Base-by-base conservation (phyloP, 1,284 basidiomycete genomes). In the Blastosporella zonata region DNA sequence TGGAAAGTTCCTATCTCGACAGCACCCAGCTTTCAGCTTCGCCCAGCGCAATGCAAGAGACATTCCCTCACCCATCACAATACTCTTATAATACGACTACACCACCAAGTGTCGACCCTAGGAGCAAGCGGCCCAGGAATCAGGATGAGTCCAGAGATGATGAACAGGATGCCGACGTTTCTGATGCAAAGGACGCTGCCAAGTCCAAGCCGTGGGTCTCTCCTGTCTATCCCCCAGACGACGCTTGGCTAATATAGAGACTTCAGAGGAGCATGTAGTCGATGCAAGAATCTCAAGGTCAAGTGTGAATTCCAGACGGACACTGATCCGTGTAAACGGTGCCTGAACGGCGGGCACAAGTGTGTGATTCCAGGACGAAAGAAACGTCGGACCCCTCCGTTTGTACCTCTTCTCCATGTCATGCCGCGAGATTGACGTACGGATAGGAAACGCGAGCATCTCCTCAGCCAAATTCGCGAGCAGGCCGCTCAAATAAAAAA, bases 201-300 rank as follows among this genome's bases (percentile, higher is more conserved):
- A 77, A 72, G 52, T 63, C 67, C 22, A 79, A 75, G 65, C 66
- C 73, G 78, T 79, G 59, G 62, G 76, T 69, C n/a, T 40, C 22
- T 17, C 6, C 21, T 28, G 20, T 27, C 45, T 22, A 28, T 31
- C 33, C 27, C 38, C 27, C 4, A 17, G 5, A 29, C 1, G 12
- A 39, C 31, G 29, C 21, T 37, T 39, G 17, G 22, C 39, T 47
- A 1, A 50, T 20, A 22, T 15, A 25, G n/a, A 13, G 23, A 8
- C 35, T 40, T 20, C 34, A 55, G 62, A 29, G 57, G 63, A 34
- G 62, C 62, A 27, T 65, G 63, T 43, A 74, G 72, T 40, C 75
- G 86, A n/a, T 90, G 86, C 69, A 89, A 86, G 64, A 77, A 72
- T 46, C 65, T 90, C 50, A 90, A 90, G 71, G 86, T 89, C 50